A percentile compares a stretch with the other conserved stretches of the same genome.
Evolutionary conservation across 2,329 filamentous ascomycete genomes (phyloP).

Genomic region (Alternaria viburni): DNA sequence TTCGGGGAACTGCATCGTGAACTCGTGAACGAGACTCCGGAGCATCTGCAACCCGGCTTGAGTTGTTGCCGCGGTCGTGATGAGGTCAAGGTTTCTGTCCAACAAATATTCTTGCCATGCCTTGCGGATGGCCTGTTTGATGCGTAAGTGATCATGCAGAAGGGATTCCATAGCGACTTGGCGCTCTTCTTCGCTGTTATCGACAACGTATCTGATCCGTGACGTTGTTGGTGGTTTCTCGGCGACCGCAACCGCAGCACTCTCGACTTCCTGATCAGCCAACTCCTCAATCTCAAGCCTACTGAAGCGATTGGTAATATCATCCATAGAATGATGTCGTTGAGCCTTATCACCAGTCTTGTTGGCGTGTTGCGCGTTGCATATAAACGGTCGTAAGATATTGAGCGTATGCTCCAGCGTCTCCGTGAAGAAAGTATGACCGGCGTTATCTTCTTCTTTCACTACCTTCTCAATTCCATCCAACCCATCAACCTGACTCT

Average conservation of each 20-base stretch:
- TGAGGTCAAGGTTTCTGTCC: neutral
- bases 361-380: neutral
- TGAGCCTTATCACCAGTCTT: neutral
- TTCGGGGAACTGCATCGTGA: neutral
- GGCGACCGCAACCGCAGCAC: neutral
- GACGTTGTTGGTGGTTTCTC: neutral
- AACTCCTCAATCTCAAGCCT: neutral
- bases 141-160: too few species aligned
- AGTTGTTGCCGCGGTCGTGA: neutral
- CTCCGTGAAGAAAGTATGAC: neutral
- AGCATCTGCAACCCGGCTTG: neutral
- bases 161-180: neutral
- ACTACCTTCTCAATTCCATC: neutral
- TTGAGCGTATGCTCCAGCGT: neutral
- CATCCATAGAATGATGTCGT: neutral
- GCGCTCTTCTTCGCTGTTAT: neutral
- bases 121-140: too few species aligned
- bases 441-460: neutral
- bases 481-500: neutral
- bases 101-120: too few species aligned
- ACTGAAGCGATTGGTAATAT: neutral
- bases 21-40: neutral
- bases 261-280: neutral
- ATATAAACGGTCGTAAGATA: neutral
- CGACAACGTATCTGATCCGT: neutral